phyloP scores from a whole-genome alignment of 1,284 basidiomycete species.

The Fomitopsis pinicola region DNA sequence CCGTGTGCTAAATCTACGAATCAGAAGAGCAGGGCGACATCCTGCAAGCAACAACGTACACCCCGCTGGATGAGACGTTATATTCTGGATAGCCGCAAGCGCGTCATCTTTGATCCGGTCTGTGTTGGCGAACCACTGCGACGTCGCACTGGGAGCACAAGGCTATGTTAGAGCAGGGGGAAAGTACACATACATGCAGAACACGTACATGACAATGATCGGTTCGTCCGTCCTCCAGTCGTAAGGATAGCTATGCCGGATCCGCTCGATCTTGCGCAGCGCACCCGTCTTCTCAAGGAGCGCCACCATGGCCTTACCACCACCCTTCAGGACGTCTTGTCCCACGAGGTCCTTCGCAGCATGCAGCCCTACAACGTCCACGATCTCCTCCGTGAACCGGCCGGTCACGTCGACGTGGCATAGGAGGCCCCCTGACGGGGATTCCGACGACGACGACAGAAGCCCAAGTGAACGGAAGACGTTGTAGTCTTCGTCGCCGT shows the following conservation, averaged over 20 bases:
- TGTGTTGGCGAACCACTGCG: constrained; percentile 97
- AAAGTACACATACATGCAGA: neutral
- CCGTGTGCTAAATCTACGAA: constrained; percentile 57
- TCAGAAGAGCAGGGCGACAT: neutral
- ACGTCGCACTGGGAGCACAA: constrained; percentile 69
- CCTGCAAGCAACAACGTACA: constrained; percentile 46
- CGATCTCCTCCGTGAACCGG: constrained; percentile 57
- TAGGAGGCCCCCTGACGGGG: constrained; percentile 32
- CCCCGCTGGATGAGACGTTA: constrained; percentile 74
- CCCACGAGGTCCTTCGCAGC: constrained; percentile 53
- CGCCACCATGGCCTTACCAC: constrained; percentile 62
- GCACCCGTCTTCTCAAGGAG: constrained; percentile 58
- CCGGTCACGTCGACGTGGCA: constrained; percentile 88
- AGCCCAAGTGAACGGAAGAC: constrained; percentile 56
- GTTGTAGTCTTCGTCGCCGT: constrained; percentile 91
- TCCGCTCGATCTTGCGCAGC: constrained; percentile 65
- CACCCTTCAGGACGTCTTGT: constrained; percentile 69
- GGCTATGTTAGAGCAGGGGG: neutral
- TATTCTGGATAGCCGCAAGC: constrained; percentile 64
- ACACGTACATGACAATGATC: constrained; percentile 78
- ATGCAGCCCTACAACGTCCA: constrained; percentile 46
- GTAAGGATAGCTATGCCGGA: constrained; percentile 91
- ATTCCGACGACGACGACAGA: constrained; percentile 29
- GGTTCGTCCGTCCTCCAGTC: constrained; percentile 97
- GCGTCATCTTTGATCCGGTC: constrained; percentile 81